phyloP scores from a whole-genome alignment of 306 rosid species.

The Citrullus amarus region DNA sequence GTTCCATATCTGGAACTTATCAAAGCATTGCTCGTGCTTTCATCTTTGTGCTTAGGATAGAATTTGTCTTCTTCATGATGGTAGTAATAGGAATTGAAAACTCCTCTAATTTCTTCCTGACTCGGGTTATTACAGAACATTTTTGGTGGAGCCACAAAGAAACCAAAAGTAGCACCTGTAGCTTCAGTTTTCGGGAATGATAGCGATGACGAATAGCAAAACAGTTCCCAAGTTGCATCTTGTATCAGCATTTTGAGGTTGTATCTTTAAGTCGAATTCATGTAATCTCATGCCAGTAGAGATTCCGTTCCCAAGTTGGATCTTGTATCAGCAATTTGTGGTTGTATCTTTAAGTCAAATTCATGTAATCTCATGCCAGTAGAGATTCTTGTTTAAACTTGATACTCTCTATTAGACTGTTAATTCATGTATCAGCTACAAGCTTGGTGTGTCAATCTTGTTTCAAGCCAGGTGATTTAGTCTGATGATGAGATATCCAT shows the following conservation, averaged over 20 bases:
- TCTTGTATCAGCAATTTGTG: no score
- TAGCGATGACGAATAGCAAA: constrained; percentile 51
- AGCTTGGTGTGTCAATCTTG: neutral
- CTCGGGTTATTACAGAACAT: constrained; percentile 23
- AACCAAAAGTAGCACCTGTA: constrained; percentile 25
- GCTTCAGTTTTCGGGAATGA: constrained; percentile 59
- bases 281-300: neutral
- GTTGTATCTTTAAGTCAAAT: no score
- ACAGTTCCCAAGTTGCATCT: neutral
- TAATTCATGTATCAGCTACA: neutral
- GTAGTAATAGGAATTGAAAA: neutral
- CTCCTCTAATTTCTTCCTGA: neutral
- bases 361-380: no score
- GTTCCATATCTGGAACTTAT: neutral
- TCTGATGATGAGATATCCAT: neutral
- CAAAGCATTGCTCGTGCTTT: neutral
- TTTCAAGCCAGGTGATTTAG: neutral
- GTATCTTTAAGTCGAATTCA: neutral
- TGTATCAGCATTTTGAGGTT: neutral
- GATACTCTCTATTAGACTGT: no score
- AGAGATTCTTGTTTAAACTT: no score
- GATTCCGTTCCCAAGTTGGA: no score
- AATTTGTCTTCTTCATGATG: neutral
- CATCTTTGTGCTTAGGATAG: neutral
- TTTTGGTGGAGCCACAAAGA: constrained; percentile 30